phyloP scores from a whole-genome alignment of 371 early-diverging fungal species.

The Rhizopus delemar region DNA sequence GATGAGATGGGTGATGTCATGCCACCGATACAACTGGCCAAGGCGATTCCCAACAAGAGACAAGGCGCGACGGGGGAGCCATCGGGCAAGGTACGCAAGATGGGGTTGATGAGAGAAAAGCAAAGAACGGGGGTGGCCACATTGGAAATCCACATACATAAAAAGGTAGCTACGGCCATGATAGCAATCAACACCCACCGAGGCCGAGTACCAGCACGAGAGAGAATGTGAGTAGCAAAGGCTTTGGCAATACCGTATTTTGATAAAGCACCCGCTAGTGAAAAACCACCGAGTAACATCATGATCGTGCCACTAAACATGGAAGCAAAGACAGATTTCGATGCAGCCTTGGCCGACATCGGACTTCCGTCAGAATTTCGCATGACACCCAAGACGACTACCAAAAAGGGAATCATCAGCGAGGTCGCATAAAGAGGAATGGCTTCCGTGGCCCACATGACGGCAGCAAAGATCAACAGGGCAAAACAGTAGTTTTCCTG shows the following conservation, averaged over 20 bases:
- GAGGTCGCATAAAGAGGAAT: conserved; percentile 87
- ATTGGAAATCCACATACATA: conserved; percentile 82
- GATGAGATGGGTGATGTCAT: conserved; percentile 97
- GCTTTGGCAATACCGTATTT: conserved; percentile 73
- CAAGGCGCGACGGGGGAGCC: conserved; percentile 77
- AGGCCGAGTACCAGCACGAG: conserved; percentile 73
- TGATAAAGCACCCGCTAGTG: conserved; percentile 74
- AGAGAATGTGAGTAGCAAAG: conserved; percentile 68
- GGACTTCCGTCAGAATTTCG: conserved; percentile 50
- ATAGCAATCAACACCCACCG: conserved; percentile 69
- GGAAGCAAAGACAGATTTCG: conserved; percentile 80
- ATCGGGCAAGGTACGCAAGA: conserved; percentile 68
- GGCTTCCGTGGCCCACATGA: conserved; percentile 76
- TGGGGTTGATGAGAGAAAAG: conserved; percentile 76
- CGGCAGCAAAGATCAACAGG: conserved; percentile 61
- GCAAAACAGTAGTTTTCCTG: conserved; percentile 73
- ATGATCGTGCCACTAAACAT: conserved; percentile 97
- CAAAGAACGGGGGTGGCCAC: conserved; percentile 87
- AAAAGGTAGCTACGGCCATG: conserved; percentile 76
- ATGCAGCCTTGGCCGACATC: conserved; percentile 72
- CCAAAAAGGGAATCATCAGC: conserved; percentile 73
- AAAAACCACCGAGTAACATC: conserved; percentile 94
- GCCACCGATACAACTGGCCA: conserved; percentile 94
- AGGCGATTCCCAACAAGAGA: conserved; percentile 90
- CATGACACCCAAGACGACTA: conserved; percentile 73